These are phyloP conservation scores for Platanthera zijinensis DNA, from an alignment of 106 monocot genomes.

Conservation along the genomic window DNA sequence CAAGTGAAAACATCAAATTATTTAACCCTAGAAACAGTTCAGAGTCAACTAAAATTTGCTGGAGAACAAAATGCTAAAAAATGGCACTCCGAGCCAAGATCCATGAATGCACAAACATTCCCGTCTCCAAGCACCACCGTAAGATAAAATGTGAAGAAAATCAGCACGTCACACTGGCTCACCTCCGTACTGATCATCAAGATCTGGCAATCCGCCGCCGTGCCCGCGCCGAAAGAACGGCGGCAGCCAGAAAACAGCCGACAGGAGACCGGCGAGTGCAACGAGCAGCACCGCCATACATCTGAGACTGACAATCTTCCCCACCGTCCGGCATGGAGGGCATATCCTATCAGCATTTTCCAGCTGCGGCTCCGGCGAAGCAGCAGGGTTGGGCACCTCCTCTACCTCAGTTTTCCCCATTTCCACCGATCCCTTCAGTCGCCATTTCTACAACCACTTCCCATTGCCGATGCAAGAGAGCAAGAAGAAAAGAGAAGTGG, in stretches of 20 bases:
- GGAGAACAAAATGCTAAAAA: neutral
- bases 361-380: slow-evolving; percentile 4
- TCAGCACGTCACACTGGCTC: slow-evolving; percentile 4
- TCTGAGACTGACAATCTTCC: slow-evolving; percentile 20
- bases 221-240: slow-evolving; percentile 30
- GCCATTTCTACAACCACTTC: slow-evolving; percentile 1
- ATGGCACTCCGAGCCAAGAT: neutral
- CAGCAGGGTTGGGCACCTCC: slow-evolving; percentile 7
- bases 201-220: slow-evolving; percentile 11
- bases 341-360: slow-evolving; percentile 10
- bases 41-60: neutral
- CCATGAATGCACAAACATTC: neutral
- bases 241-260: slow-evolving; percentile 67
- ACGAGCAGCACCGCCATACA: slow-evolving; percentile 39
- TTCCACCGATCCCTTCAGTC: neutral
- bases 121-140: neutral
- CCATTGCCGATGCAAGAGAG: neutral
- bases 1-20: neutral
- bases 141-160: neutral
- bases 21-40: neutral
- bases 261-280: slow-evolving; percentile 49
- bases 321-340: slow-evolving; percentile 35
- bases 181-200: slow-evolving; percentile 16
- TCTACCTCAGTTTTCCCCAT: slow-evolving; percentile 63
- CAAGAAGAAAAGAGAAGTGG: neutral